Percentiles rank a stretch among this genome's conserved stretches.
Conservation (phyloP, 2,329 filamentous ascomycete genomes). For the Pleurostoma richardsiae region DNA sequence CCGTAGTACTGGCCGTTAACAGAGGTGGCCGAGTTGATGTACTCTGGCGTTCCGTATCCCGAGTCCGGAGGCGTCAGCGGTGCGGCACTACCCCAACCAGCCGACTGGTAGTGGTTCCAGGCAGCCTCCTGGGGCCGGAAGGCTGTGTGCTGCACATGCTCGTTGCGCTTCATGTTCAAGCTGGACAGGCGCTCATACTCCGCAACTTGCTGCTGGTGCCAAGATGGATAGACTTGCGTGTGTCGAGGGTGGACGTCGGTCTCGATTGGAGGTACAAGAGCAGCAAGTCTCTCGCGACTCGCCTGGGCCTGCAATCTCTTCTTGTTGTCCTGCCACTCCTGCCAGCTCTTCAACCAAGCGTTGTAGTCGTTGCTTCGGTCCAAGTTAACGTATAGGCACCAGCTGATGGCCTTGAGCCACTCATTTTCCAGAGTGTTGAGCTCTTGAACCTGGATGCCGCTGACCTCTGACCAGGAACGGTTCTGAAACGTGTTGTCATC, state of each 20-base stretch:
- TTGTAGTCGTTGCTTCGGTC: constrained; percentile 68
- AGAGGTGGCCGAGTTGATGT: constrained; percentile 48
- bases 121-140: constrained; percentile 40
- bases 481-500: constrained; percentile 98
- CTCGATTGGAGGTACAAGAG: constrained; percentile 43
- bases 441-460: constrained; percentile 78
- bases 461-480: constrained; percentile 93
- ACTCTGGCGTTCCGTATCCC: constrained; percentile 57
- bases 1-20: constrained; percentile 48
- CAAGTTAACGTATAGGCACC: constrained; percentile 82
- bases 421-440: constrained; percentile 83
- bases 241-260: constrained; percentile 30
- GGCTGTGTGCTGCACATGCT: constrained; percentile 13
- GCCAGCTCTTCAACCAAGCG: constrained; percentile 58
- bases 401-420: constrained; percentile 79
- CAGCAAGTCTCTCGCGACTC: constrained; percentile 43
- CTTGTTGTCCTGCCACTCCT: constrained; percentile 51
- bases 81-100: constrained; percentile 31
- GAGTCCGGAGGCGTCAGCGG: constrained; percentile 57
- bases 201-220: constrained; percentile 49
- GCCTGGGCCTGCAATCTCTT: constrained; percentile 45
- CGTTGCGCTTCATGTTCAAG: constrained; percentile 40
- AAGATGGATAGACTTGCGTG: constrained; percentile 32
- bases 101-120: constrained; percentile 35
- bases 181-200: constrained; percentile 43